Conservation (phyloP, 75 land plant species). For the Sequoia sempervirens region DNA sequence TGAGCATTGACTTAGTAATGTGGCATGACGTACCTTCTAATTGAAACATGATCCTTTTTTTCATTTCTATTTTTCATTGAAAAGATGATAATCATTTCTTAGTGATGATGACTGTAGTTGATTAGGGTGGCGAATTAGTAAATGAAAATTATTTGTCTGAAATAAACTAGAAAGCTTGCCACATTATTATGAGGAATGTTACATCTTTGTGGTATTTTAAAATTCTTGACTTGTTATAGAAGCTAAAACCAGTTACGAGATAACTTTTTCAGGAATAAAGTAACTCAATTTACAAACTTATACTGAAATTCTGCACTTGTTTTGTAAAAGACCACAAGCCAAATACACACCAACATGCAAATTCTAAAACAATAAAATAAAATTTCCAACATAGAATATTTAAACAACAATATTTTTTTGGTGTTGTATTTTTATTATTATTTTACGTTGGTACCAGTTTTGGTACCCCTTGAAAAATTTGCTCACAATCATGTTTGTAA, state of each 20-base stretch:
- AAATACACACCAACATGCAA: too few relatives aligned
- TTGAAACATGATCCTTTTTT: neutral
- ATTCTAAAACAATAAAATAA: too few relatives aligned
- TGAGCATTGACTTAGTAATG: too few relatives aligned
- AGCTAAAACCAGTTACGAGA: neutral
- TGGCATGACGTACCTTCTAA: neutral
- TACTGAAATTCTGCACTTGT: neutral
- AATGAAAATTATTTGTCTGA: neutral
- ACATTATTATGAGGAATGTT: neutral
- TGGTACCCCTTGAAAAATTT: too few relatives aligned
- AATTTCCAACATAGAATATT: too few relatives aligned
- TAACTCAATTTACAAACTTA: neutral
- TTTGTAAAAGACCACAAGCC: neutral
- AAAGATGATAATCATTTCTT: neutral
- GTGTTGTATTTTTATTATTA: too few relatives aligned
- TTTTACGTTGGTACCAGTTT: too few relatives aligned
- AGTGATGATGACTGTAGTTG: neutral
- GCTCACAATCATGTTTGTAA: too few relatives aligned
- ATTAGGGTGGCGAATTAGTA: neutral
- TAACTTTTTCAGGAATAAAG: neutral
- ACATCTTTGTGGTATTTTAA: neutral
- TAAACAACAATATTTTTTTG: too few relatives aligned
- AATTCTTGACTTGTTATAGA: neutral
- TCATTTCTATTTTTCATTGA: neutral
- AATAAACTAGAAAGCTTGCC: neutral